phyloP scores from a whole-genome alignment of 495 filamentous ascomycete genomes.

The Pseudomonodictys pantanalensis region DNA sequence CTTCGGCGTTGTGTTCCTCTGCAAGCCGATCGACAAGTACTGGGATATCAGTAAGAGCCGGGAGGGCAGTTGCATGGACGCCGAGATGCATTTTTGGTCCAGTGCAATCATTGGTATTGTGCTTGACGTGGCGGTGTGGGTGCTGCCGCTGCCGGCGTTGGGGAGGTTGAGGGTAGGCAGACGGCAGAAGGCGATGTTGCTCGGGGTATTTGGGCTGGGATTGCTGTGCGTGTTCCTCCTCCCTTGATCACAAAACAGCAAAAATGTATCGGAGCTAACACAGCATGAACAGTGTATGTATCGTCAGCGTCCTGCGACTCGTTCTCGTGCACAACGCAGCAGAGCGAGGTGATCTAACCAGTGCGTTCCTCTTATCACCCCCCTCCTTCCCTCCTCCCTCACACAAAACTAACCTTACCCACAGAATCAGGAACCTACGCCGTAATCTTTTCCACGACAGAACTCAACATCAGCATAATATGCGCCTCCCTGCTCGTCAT shows the following conservation, averaged over 20 bases:
- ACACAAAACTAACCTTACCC: not conserved
- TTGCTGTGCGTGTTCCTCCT: constrained; percentile 40
- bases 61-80: constrained; percentile 34
- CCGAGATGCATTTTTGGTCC: constrained; percentile 32
- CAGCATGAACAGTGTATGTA: constrained; percentile 25
- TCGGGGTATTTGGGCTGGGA: constrained; percentile 57
- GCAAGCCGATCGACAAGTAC: constrained; percentile 33
- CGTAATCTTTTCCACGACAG: constrained; percentile 39
- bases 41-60: constrained; percentile 31
- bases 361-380: constrained; percentile 19
- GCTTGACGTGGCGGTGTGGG: constrained; percentile 34
- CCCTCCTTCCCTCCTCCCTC: constrained; percentile 4
- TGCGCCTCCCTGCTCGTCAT: constrained; percentile 42
- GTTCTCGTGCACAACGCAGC: constrained; percentile 9
- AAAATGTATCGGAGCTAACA: not conserved
- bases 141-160: constrained; percentile 38
- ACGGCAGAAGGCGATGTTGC: constrained; percentile 50
- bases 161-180: constrained; percentile 29
- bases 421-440: constrained; percentile 32
- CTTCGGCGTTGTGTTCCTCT: constrained; percentile 37
- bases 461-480: constrained; percentile 43
- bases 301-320: constrained; percentile 33
- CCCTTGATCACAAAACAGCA: not conserved
- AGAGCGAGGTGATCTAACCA: not conserved
- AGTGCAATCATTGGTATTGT: constrained; percentile 34